These are phyloP conservation scores for Arthrobotrys pseudoclavata DNA, from an alignment of 2,329 filamentous ascomycete genomes.

Conservation along the genomic window DNA sequence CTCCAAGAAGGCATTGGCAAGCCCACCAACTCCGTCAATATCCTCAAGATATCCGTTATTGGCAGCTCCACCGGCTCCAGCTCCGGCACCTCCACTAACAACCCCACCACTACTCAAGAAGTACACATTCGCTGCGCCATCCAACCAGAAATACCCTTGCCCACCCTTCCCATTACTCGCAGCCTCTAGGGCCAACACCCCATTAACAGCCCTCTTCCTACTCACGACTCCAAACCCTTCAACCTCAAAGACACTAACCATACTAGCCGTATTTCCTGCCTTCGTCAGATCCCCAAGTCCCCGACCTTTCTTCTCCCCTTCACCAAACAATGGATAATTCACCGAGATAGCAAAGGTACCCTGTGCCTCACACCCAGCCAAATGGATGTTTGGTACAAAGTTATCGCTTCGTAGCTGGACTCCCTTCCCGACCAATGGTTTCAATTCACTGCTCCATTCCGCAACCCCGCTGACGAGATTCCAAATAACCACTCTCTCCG, in stretches of 20 bases:
- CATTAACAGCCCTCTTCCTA: slow-evolving; percentile 39
- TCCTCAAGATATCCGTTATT: slow-evolving; percentile 44
- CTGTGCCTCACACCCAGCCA: slow-evolving; percentile 34
- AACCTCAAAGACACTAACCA: slow-evolving; percentile 41
- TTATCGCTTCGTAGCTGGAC: slow-evolving; percentile 27
- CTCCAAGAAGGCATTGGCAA: slow-evolving; percentile 55
- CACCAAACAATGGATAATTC: slow-evolving; percentile 40
- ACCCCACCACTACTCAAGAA: slow-evolving; percentile 51
- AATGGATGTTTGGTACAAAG: slow-evolving; percentile 52
- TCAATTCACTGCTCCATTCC: slow-evolving; percentile 69
- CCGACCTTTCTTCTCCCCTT: slow-evolving; percentile 26
- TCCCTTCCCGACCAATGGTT: slow-evolving; percentile 19
- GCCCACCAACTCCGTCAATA: slow-evolving; percentile 39
- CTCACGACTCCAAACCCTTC: slow-evolving; percentile 38
- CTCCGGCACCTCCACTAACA: slow-evolving; percentile 30
- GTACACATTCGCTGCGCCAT: slow-evolving; percentile 54
- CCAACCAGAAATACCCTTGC: slow-evolving; percentile 50
- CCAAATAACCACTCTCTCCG: slow-evolving; percentile 81
- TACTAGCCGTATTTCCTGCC: slow-evolving; percentile 53
- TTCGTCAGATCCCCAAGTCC: slow-evolving; percentile 38
- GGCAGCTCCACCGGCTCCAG: neutral
- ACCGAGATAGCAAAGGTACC: slow-evolving; percentile 49
- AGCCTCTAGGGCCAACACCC: slow-evolving; percentile 40
- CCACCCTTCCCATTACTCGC: slow-evolving; percentile 36
- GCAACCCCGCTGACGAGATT: slow-evolving; percentile 85